phyloP scores from a whole-genome alignment of 139 green algal species.

The Coelastrella sp. region DNA sequence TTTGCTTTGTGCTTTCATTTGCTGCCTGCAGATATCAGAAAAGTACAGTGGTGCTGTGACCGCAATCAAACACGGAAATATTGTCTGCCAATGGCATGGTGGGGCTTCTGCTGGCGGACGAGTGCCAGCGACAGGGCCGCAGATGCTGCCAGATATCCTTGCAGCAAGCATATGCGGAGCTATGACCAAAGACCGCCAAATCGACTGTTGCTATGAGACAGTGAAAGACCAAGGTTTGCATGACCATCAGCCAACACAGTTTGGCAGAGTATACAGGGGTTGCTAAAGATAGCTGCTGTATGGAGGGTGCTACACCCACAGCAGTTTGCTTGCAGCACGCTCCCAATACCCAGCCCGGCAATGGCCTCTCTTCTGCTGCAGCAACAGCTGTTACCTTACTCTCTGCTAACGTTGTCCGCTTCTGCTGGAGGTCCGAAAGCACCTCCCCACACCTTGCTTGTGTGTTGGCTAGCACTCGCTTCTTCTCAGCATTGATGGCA shows the following conservation, averaged over 20 bases:
- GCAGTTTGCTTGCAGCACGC: too few species aligned
- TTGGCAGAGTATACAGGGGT: too few species aligned
- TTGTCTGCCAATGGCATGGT: background rate
- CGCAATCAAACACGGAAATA: background rate
- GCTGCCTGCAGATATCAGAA: background rate
- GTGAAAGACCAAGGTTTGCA: too few species aligned
- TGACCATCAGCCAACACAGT: too few species aligned
- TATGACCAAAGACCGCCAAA: too few species aligned
- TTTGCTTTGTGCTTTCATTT: background rate
- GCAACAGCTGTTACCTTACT: conserved; percentile 12
- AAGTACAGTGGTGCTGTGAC: background rate
- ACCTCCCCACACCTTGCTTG: background rate
- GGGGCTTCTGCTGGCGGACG: too few species aligned
- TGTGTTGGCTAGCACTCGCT: background rate
- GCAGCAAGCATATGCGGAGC: too few species aligned
- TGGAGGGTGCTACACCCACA: too few species aligned
- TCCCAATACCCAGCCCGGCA: background rate
- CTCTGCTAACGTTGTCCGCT: background rate
- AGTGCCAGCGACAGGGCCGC: too few species aligned
- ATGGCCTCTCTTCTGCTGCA: background rate
- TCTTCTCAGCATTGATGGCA: background rate
- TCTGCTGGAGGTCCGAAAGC: conserved; percentile 8
- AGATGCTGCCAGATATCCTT: too few species aligned
- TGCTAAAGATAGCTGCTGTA: too few species aligned
- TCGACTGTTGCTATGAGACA: too few species aligned